These are phyloP conservation scores for Exophiala spinifera DNA, from an alignment of 2,329 filamentous ascomycete genomes.

Conservation along the genomic window DNA sequence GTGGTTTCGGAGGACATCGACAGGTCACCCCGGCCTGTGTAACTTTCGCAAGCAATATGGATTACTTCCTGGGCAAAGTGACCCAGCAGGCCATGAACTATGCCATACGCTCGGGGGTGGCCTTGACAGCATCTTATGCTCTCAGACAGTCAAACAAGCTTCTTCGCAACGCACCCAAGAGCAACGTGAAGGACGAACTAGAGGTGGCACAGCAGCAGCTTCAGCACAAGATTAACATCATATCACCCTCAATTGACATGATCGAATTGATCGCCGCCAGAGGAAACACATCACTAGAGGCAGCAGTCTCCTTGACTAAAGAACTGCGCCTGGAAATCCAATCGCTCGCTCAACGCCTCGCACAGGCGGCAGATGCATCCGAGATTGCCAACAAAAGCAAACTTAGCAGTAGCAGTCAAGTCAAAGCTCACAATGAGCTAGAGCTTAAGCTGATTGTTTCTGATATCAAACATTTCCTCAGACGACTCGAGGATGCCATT, in stretches of 20 bases:
- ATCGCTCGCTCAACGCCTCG: constrained; percentile 70
- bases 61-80: constrained; percentile 63
- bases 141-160: constrained; percentile 75
- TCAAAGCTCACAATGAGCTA: constrained; percentile 53
- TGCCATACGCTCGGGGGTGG: constrained; percentile 83
- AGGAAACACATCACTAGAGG: constrained; percentile 78
- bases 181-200: constrained; percentile 69
- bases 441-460: constrained; percentile 68
- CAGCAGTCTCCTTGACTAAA: constrained; percentile 78
- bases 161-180: constrained; percentile 68
- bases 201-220: constrained; percentile 68
- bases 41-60: constrained; percentile 56
- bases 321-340: constrained; percentile 80
- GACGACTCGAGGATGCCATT: constrained; percentile 83
- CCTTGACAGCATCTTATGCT: constrained; percentile 81
- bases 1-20: not conserved
- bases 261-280: constrained; percentile 81
- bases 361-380: constrained; percentile 64
- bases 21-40: constrained; percentile 1
- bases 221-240: constrained; percentile 83
- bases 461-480: constrained; percentile 72
- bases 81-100: constrained; percentile 85
- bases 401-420: constrained; percentile 42
- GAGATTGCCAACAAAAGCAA: constrained; percentile 46
- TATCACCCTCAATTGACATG: constrained; percentile 87